Evolutionary conservation across 805 yeast species (phyloP), one percentile per base, ranked within the genome.

Genomic region (Candida vaughaniae): DNA sequence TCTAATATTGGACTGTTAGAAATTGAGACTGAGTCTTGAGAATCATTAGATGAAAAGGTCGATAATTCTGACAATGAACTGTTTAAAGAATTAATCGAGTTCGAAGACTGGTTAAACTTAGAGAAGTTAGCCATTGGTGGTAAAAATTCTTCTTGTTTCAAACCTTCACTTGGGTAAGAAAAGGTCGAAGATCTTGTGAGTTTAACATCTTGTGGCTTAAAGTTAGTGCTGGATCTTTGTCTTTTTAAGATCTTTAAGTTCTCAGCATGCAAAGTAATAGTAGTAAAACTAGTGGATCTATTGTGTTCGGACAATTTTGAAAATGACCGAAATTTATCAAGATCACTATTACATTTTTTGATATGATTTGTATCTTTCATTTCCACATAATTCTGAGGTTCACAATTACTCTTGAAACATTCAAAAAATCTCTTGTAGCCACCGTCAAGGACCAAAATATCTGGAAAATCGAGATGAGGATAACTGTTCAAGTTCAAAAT

Each of bases 381-480:
- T 49, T 82, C 91, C 34, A 90, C 79, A 52, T 93, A 93, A 37
- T 77, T 79, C 48, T 78, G 85, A 2, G 95, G 95, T 43, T 56
- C 67, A 55, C 97, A 89, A 29, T 80, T 66, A 16, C 58, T 59
- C 31, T 77, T 69, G 55, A 70, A 78, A 20, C 60, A 58, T 32
- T 80, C 80, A 59, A 71, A 90, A 53, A 90, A 93, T 25, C 70
- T 69, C 55, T 82, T 81, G 68, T 93, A 93, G 9, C 99, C 99
- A 19, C 98, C 98, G 45, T 88, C 85, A 30, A 93, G 69, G 22
- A 93, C 79, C 25, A 87, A 80, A 29, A 93, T 79, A 62, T 93
- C 96, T 2, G 99, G 99, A 55, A 83, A 93, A 46, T 76, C 77
- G 39, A 93, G 68, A 42, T 75, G 66, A 0, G 99, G 99, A 60